phyloP scores from a whole-genome alignment of 2,329 filamentous ascomycete genomes.

The Colletotrichum plurivorum region DNA sequence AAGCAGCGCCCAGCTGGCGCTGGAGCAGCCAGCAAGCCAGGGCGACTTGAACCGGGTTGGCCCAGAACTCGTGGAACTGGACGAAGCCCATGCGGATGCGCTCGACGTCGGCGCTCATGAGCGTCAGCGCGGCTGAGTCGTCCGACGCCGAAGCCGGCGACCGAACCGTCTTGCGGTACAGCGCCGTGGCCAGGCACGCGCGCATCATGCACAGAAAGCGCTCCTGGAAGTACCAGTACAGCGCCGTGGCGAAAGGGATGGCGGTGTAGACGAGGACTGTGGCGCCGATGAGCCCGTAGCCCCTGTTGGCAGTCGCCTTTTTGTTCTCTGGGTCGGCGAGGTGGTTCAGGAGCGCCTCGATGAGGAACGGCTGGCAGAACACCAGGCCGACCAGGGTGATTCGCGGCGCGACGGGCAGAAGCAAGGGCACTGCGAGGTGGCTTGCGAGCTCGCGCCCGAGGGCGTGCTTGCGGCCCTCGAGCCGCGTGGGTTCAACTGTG shows the following conservation, averaged over 20 bases:
- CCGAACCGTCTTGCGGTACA: constrained; percentile 52
- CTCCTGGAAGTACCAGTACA: constrained; percentile 56
- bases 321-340: background rate
- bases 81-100: constrained; percentile 53
- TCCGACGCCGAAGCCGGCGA: constrained; percentile 41
- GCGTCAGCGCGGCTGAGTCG: constrained; percentile 57
- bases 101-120: constrained; percentile 65
- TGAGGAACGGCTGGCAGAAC: constrained; percentile 15
- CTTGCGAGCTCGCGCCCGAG: background rate
- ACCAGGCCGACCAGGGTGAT: constrained; percentile 6
- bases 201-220: constrained; percentile 50
- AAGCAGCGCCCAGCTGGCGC: constrained; percentile 61
- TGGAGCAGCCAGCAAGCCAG: constrained; percentile 63
- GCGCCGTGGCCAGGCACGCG: constrained; percentile 48
- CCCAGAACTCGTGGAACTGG: constrained; percentile 59
- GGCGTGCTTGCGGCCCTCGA: background rate
- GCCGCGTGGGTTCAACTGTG: background rate
- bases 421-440: background rate
- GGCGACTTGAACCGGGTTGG: constrained; percentile 55
- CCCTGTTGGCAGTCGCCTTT: constrained; percentile 46
- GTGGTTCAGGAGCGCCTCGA: background rate
- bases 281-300: constrained; percentile 60
- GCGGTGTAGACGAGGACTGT: constrained; percentile 55
- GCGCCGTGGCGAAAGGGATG: constrained; percentile 55
- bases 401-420: constrained; percentile 19